These are phyloP conservation scores for Neoboletus magnificus DNA, from an alignment of 768 basidiomycete species.

Conservation along the genomic window DNA sequence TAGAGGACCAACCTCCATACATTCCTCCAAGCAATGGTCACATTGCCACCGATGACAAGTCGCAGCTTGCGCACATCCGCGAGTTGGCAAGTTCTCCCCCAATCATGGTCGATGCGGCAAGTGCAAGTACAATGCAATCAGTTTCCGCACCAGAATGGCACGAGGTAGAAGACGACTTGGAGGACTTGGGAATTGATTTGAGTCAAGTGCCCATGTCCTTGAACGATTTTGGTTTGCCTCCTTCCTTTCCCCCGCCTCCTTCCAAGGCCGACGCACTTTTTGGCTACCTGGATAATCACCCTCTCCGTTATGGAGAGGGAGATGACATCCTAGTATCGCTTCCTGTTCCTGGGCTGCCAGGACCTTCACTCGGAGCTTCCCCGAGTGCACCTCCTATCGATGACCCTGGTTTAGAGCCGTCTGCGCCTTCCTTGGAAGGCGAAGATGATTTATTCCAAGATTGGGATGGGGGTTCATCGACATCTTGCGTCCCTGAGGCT, in stretches of 20 bases:
- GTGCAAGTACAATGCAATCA: slow-evolving; percentile 16
- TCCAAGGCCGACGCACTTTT: slow-evolving; percentile 41
- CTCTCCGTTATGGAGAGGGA: slow-evolving; percentile 34
- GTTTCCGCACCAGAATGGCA: slow-evolving; percentile 54
- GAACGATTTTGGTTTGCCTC: slow-evolving; percentile 6
- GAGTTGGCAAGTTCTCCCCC: slow-evolving; percentile 55
- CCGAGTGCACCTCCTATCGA: slow-evolving; percentile 35
- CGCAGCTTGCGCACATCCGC: slow-evolving; percentile 49
- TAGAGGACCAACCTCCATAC: slow-evolving; percentile 27
- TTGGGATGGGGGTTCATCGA: slow-evolving; percentile 20
- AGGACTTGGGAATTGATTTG: slow-evolving; percentile 6
- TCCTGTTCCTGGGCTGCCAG: slow-evolving; percentile 39
- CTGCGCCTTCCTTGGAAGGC: slow-evolving; percentile 40
- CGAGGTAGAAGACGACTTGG: slow-evolving; percentile 45
- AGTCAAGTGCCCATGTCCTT: slow-evolving; percentile 6
- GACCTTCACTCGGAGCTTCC: slow-evolving; percentile 42
- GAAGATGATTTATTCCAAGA: slow-evolving; percentile 20
- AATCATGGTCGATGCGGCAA: slow-evolving; percentile 8
- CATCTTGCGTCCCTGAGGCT: neutral
- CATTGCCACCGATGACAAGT: slow-evolving; percentile 65
- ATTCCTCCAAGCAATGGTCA: slow-evolving; percentile 44
- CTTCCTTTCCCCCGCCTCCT: slow-evolving; percentile 34
- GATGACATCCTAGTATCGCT: slow-evolving; percentile 34
- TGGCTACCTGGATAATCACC: slow-evolving; percentile 33
- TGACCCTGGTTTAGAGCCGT: slow-evolving; percentile 38